Percentiles rank a stretch among this genome's conserved stretches.
Evolutionary conservation across 768 basidiomycete species (phyloP).

Genomic region (Mycena sanguinolenta): DNA sequence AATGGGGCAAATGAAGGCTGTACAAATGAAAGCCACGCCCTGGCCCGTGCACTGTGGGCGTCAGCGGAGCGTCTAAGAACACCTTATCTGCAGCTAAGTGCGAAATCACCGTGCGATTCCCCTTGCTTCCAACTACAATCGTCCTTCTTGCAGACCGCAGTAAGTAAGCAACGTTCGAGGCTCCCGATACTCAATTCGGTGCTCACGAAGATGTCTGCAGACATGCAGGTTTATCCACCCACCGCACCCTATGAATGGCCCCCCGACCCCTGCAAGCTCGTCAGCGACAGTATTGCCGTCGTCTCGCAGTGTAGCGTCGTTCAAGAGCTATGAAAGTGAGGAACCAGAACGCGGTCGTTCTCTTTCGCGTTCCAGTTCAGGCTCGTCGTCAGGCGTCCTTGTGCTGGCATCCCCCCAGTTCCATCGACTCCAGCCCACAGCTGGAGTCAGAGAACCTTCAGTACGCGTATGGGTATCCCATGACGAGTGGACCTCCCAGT

Average conservation of each 20-base stretch:
- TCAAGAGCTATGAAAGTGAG: constrained; percentile 9
- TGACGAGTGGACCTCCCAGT: not conserved
- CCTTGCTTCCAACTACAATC: constrained; percentile 29
- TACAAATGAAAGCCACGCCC: too few species aligned
- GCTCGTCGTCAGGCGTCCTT: constrained; percentile 23
- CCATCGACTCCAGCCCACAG: constrained; percentile 10
- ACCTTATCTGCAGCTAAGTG: constrained; percentile 24
- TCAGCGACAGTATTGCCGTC: constrained; percentile 25
- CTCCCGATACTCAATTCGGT: not conserved
- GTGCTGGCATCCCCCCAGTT: constrained; percentile 14
- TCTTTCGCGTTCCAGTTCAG: constrained; percentile 29
- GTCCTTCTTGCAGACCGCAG: not conserved
- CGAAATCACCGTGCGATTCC: not conserved
- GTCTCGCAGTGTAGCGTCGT: constrained; percentile 9
- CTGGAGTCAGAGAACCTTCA: not conserved
- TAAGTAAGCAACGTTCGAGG: constrained; percentile 3
- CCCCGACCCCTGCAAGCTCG: constrained; percentile 25
- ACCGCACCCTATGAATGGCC: not conserved
- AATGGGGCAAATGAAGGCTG: too few species aligned
- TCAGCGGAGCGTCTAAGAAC: constrained; percentile 4
- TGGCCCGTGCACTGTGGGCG: not conserved
- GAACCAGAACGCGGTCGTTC: constrained; percentile 32
- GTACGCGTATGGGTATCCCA: not conserved
- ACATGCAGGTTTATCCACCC: too few species aligned
- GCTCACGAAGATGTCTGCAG: not conserved